These are phyloP conservation scores for Globisporangium emineosum DNA, from an alignment of 352 stramenopile genomes.

Conservation along the genomic window DNA sequence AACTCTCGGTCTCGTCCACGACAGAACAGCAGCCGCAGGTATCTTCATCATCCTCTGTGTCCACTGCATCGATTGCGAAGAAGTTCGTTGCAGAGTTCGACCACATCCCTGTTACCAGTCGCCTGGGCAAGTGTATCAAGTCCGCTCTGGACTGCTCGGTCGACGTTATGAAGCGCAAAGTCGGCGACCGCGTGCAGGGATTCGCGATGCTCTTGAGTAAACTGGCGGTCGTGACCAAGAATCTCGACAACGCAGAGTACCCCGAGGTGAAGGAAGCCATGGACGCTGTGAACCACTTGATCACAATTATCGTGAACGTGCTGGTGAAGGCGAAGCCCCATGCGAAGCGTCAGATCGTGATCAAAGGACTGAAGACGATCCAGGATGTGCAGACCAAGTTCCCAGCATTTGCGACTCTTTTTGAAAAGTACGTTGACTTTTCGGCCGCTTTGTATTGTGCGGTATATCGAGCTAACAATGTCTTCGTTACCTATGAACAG, in stretches of 20 bases:
- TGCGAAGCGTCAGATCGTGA: conserved; percentile 11
- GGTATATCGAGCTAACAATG: not conserved
- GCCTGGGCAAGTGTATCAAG: conserved; percentile 11
- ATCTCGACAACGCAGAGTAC: conserved; percentile 9
- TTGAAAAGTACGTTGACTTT: conserved; percentile 13
- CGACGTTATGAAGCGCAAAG: conserved; percentile 16
- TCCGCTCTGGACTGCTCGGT: conserved; percentile 9
- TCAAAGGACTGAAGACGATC: conserved; percentile 16
- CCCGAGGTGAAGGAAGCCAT: conserved; percentile 8
- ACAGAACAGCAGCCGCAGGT: conserved; percentile 5
- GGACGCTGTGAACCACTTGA: conserved; percentile 11
- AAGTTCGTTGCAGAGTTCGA: conserved; percentile 10
- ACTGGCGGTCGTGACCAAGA: conserved; percentile 11
- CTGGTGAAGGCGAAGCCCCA: conserved; percentile 18
- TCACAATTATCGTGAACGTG: conserved; percentile 6
- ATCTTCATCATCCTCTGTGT: not conserved
- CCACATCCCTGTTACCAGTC: conserved; percentile 4
- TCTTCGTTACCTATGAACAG: conserved; percentile 2
- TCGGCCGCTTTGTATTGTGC: not conserved
- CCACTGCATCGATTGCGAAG: conserved; percentile 12
- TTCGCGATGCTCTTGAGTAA: conserved; percentile 10
- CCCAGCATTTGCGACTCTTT: conserved; percentile 6
- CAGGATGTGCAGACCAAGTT: conserved; percentile 18
- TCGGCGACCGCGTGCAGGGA: conserved; percentile 15
- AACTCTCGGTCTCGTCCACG: conserved; percentile 11